phyloP scores from a whole-genome alignment of 306 rosid genomes.

The Cucumis cinereus region DNA sequence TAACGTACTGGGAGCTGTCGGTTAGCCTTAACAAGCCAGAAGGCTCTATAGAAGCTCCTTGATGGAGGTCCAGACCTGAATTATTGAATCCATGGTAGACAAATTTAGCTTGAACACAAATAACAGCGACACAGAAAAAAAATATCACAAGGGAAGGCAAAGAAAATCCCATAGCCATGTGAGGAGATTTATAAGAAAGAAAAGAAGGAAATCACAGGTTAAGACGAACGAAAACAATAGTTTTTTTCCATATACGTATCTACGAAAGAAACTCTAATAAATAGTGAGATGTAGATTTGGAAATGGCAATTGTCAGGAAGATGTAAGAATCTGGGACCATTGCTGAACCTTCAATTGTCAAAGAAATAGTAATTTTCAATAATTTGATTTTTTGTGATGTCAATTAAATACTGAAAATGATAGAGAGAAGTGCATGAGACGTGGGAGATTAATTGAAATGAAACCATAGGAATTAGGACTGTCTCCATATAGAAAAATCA shows the following conservation, averaged over 20 bases:
- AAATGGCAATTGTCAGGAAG: neutral
- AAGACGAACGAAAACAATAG: neutral
- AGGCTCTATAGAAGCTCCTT: slow-evolving; percentile 24
- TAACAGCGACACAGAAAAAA: slow-evolving; percentile 4
- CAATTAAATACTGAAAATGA: neutral
- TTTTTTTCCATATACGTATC: neutral
- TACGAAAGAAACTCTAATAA: neutral
- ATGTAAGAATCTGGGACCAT: neutral
- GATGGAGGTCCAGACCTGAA: neutral
- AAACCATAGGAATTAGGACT: neutral
- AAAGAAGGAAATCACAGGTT: neutral
- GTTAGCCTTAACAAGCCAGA: slow-evolving; percentile 37
- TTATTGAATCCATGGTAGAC: slow-evolving; percentile 36
- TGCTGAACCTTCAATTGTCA: neutral
- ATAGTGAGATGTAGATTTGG: neutral
- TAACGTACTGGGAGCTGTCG: slow-evolving; percentile 11
- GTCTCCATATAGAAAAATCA: neutral
- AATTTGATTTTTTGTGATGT: neutral
- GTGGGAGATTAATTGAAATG: neutral
- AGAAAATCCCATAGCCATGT: slow-evolving; percentile 22
- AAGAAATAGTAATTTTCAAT: neutral
- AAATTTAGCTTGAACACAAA: slow-evolving; percentile 5
- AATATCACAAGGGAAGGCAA: slow-evolving; percentile 15
- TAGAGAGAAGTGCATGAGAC: neutral
- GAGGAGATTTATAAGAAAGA: neutral